Evolutionary conservation across 1,139 yeast species (phyloP).

Genomic region (Sugiyamaella xylanicola): DNA sequence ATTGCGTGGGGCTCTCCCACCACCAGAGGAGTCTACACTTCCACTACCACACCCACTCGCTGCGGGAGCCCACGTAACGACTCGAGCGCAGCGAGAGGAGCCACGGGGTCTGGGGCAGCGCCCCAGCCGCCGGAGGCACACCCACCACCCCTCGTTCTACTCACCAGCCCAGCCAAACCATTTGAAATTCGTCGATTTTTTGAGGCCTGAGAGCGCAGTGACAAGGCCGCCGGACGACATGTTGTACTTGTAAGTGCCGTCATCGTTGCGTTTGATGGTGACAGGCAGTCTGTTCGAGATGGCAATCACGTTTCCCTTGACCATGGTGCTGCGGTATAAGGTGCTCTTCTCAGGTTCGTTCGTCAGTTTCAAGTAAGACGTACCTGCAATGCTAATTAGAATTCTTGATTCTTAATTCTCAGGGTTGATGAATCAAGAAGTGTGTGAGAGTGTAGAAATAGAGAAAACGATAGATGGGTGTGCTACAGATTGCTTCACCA

Average conservation of each 20-base stretch:
- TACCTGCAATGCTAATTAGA: background rate
- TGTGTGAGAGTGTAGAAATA: too few relatives aligned
- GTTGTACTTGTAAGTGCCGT: constrained; percentile 64
- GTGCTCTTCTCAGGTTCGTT: background rate
- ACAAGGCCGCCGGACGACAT: constrained; percentile 99
- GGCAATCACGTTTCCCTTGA: constrained; percentile 69
- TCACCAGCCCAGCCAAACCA: constrained; percentile 96
- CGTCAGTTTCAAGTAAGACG: background rate
- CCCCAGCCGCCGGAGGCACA: constrained; percentile 5
- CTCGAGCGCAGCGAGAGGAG: background rate
- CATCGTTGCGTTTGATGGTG: constrained; percentile 73
- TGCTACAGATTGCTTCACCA: too few relatives aligned
- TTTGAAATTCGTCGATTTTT: constrained; percentile 81
- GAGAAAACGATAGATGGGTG: too few relatives aligned
- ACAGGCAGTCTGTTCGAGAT: constrained; percentile 96
- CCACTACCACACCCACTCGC: too few relatives aligned
- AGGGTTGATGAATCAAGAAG: too few relatives aligned
- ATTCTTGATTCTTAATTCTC: too few relatives aligned
- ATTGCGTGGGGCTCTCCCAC: background rate
- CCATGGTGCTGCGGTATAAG: constrained; percentile 8
- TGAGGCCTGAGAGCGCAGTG: constrained; percentile 90
- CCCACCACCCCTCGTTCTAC: constrained; percentile 6
- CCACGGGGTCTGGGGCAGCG: background rate
- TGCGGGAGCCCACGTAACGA: background rate
- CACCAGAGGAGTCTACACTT: too few relatives aligned